Evolutionary conservation across 2,329 filamentous ascomycete species (phyloP).

Genomic region (Fusarium paranaense): DNA sequence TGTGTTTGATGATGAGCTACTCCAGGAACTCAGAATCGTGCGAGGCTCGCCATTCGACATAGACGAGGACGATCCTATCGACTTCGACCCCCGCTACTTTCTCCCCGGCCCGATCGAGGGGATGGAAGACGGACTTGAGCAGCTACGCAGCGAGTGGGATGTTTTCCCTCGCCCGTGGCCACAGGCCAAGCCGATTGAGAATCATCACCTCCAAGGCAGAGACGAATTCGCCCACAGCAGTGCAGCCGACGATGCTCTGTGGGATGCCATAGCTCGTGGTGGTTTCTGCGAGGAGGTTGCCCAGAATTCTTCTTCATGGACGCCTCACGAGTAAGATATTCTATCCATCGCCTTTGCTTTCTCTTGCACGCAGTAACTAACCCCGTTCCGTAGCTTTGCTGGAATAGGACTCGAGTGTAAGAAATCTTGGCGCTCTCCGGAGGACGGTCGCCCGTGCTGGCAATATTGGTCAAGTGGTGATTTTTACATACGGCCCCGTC

Average conservation of each 20-base stretch:
- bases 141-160: background rate
- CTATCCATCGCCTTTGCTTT: no score
- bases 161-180: background rate
- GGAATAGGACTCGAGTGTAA: background rate
- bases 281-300: background rate
- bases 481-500: background rate
- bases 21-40: background rate
- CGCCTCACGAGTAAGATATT: background rate
- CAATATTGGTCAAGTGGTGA: background rate
- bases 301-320: background rate
- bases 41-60: constrained; percentile 23
- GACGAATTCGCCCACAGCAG: background rate
- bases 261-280: background rate
- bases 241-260: background rate
- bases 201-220: background rate
- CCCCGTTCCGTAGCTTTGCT: no score
- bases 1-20: background rate
- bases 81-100: constrained; percentile 23
- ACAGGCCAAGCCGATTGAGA: background rate
- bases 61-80: constrained; percentile 20
- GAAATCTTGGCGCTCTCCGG: background rate
- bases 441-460: background rate
- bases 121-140: background rate
- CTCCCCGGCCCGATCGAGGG: constrained; percentile 2
- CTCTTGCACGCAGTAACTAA: no score